phyloP scores from a whole-genome alignment of 129 eudicot genomes.

The Lactuca sativa region DNA sequence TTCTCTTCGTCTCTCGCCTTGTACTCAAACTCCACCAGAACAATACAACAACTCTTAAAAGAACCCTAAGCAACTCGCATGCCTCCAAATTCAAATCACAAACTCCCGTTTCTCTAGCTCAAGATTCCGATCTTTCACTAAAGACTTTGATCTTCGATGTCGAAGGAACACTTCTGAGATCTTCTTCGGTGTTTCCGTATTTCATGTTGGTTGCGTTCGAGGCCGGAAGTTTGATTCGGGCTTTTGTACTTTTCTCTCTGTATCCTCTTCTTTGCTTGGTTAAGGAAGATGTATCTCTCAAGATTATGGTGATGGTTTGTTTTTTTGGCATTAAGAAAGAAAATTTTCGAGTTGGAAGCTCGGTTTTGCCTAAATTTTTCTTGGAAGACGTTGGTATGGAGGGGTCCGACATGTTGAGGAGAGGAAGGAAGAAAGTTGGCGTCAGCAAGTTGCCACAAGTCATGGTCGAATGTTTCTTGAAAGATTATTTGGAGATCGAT shows the following conservation, averaged over 20 bases:
- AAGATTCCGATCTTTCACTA: constrained; percentile 16
- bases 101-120: constrained; percentile 11
- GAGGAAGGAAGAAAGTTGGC: constrained; percentile 49
- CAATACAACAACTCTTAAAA: constrained; percentile 37
- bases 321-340: constrained; percentile 62
- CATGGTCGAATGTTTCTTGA: constrained; percentile 79
- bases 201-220: constrained; percentile 72
- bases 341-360: constrained; percentile 48
- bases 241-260: constrained; percentile 37
- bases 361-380: constrained; percentile 65
- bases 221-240: constrained; percentile 56
- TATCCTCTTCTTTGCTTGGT: constrained; percentile 42
- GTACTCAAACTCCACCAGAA: constrained; percentile 31
- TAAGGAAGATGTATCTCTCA: constrained; percentile 27
- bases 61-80: constrained; percentile 41
- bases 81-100: constrained; percentile 18
- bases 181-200: constrained; percentile 52
- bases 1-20: constrained; percentile 32
- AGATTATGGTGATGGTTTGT: constrained; percentile 56
- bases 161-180: constrained; percentile 47
- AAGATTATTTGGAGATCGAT: constrained; percentile 64
- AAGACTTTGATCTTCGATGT: constrained; percentile 35
- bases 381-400: constrained; percentile 70
- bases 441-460: constrained; percentile 67
- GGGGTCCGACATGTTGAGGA: constrained; percentile 49